phyloP scores from a whole-genome alignment of 805 yeast genomes.

The Lipomyces japonicus region DNA sequence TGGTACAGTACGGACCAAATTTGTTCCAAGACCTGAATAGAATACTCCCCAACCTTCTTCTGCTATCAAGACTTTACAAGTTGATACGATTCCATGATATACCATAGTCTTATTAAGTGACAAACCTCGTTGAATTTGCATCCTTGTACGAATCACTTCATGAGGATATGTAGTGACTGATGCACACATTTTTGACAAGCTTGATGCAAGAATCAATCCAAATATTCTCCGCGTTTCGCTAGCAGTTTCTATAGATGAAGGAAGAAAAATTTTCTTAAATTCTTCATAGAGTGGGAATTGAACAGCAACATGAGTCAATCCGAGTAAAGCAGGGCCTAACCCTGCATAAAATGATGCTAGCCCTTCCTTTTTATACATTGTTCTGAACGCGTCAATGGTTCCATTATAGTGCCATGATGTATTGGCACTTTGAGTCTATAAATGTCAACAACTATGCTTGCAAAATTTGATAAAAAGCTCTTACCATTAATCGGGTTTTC shows the following conservation, averaged over 20 bases:
- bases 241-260: slow-evolving; percentile 32
- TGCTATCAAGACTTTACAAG: slow-evolving; percentile 43
- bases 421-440: slow-evolving; percentile 32
- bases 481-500: slow-evolving; percentile 81
- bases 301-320: slow-evolving; percentile 88
- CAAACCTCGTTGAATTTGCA: slow-evolving; percentile 54
- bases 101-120: slow-evolving; percentile 19
- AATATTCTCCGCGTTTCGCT: slow-evolving; percentile 33
- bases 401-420: slow-evolving; percentile 57
- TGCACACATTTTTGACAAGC: slow-evolving; percentile 82
- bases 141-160: slow-evolving; percentile 73
- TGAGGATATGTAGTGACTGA: slow-evolving; percentile 62
- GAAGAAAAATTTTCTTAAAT: slow-evolving; percentile 54
- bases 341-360: slow-evolving; percentile 80
- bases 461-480: neutral
- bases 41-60: slow-evolving; percentile 79
- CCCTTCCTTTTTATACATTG: slow-evolving; percentile 80
- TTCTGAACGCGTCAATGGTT: slow-evolving; percentile 75
- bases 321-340: slow-evolving; percentile 82
- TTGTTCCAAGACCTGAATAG: slow-evolving; percentile 84
- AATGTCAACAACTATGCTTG: slow-evolving; percentile 33
- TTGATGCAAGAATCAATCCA: slow-evolving; percentile 61
- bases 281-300: slow-evolving; percentile 93
- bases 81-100: slow-evolving; percentile 38
- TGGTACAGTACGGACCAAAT: slow-evolving; percentile 86